Evolutionary conservation across 495 filamentous ascomycete genomes (phyloP), one percentile per base, ranked within the genome.

Genomic region (Parathielavia appendiculata): DNA sequence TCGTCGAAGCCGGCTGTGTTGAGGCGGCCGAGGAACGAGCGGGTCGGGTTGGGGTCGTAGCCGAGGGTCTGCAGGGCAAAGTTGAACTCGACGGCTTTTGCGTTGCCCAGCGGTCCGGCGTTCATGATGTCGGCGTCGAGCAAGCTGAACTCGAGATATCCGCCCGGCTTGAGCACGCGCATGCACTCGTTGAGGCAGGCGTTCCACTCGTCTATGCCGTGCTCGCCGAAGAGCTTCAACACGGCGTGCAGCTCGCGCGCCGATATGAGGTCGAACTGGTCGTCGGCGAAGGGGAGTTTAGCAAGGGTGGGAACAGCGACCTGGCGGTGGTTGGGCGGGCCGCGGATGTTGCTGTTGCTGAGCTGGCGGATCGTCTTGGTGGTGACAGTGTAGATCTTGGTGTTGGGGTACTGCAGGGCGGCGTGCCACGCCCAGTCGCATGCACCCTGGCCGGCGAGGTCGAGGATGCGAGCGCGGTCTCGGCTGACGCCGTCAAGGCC

Each of bases 371-470:
- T 75, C 54, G 73, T 73, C 71, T 88, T 86, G 60, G 84, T 86
- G 26, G 86, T 86, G 46, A 88, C 90, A 5, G 91, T 97, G 71
- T 91, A 93, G 47, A 96, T 84, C 69, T 87, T 89, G 47, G 86
- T 83, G 65, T 91, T 85, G 13, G 86, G 89, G 69, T 91, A 91
- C 66, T 90, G 87, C 34, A 86, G 76, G 0, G 93, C 91, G 34
- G 88, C 85, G 69, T 92, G 84, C 93, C 93, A 98, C 30, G 88
- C 95, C 93, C 93, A 98, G 73, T 95, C 91, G 68, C 89, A 90
- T 12, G 87, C 80, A 5, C 84, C 81, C 66, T 91, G 86, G 43
- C 93, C 93, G 20, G 89, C 91, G 34, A 97, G 83, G 66, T 98
- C 93, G 38, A 98, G 80, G 48, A 97, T 87, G 34, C 90, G 77